Base-by-base conservation (phyloP, 768 basidiomycete species). In the Nidula microcarpa region DNA sequence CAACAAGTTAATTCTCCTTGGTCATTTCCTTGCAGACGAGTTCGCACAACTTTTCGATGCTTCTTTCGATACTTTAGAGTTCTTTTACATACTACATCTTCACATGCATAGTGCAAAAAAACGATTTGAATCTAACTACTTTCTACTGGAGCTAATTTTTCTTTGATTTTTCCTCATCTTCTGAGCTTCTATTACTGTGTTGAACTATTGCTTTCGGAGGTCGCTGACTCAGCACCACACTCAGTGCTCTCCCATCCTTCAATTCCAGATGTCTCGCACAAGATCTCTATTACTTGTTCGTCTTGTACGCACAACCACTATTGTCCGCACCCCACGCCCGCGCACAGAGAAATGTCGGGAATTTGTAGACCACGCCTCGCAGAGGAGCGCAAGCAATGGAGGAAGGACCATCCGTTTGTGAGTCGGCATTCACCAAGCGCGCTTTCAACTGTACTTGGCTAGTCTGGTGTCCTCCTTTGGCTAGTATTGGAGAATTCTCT, bases 351-450 rank as follows among this genome's bases (percentile, higher is more conserved):
- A 16, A 92, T 94, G 92, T 87, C 92, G 50, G 94, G 93, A 55
- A 96, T 98, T 58, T 95, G 94, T 69, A 84, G 94, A 69, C 86
- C 89, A 35, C 87, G 97, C 63, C 79, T 99, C 13, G 84, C 94
- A 32, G 97, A 98, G 71, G 97, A 99, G 72, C 85, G 97, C 64
- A 99, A 99, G 74, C 92, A 95, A 64, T 99, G 97, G 97, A 75
- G 97, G 54, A 98, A 95, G 71, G 97, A 98, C 60, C 97, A 99
- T 71, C 97, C 97, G 33, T 98, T 96, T 62, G 97, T 98, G 70
- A 73, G 92, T 81, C 16, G 16, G 39, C 39, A 4, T 53, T 44
- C 9, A 9, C 34, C 35, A 30, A 17, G 51, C 16, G 47, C 44
- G 51, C 36, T 54, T 6, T 39, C 35, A 35, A 55, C 33, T 55